Conservation (phyloP, 495 filamentous ascomycete species). For the Daldinia grandis region DNA sequence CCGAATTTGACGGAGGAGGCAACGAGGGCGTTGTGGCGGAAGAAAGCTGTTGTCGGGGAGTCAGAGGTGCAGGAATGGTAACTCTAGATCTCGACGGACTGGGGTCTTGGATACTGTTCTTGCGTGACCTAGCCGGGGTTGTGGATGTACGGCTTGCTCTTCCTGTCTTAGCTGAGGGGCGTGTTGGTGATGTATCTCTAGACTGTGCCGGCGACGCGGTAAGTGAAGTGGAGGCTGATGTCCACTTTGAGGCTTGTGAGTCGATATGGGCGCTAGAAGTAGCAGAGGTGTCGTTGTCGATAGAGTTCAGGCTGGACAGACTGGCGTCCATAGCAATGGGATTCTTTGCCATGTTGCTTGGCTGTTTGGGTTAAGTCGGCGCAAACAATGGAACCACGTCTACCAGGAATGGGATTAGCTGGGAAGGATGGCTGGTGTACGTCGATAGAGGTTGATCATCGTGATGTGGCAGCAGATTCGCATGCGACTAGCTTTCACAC, state of each 20-base stretch:
- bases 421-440: conserved; percentile 39
- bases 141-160: conserved; percentile 37
- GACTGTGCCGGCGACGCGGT: conserved; percentile 58
- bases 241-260: conserved; percentile 50
- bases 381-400: conserved; percentile 46
- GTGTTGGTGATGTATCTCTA: conserved; percentile 60
- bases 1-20: conserved; percentile 61
- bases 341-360: conserved; percentile 41
- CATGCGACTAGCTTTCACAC: conserved; percentile 39
- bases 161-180: conserved; percentile 45
- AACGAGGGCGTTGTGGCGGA: conserved; percentile 68
- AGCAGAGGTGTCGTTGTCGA: conserved; percentile 43
- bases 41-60: conserved; percentile 68
- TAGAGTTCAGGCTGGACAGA: conserved; percentile 42
- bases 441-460: conserved; percentile 44
- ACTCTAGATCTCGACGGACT: conserved; percentile 69
- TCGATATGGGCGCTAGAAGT: conserved; percentile 44
- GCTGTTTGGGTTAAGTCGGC: conserved; percentile 30
- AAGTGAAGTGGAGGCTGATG: conserved; percentile 58
- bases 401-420: conserved; percentile 45
- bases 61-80: conserved; percentile 64
- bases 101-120: conserved; percentile 71
- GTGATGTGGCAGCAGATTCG: conserved; percentile 43
- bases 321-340: conserved; percentile 44
- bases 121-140: conserved; percentile 64